Conservation (phyloP, 2,329 filamentous ascomycete genomes). For the Hirsutella minnesotensis region DNA sequence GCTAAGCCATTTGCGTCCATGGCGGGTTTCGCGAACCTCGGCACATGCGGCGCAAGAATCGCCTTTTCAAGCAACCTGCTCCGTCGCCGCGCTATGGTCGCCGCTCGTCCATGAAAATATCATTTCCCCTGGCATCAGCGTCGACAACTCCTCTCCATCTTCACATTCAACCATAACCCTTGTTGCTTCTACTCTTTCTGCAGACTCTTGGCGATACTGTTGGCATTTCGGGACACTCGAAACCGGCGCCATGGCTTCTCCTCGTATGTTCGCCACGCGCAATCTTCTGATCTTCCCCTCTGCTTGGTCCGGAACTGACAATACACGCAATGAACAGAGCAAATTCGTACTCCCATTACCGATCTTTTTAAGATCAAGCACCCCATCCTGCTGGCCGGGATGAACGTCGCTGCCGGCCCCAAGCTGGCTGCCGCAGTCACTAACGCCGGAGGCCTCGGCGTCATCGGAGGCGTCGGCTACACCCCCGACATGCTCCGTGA, state of each 20-base stretch:
- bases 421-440: slow-evolving; percentile 94
- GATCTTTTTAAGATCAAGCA: slow-evolving; percentile 98
- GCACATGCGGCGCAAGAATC: neutral
- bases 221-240: too few species aligned
- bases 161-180: too few species aligned
- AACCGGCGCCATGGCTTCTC: slow-evolving; percentile 55
- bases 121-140: neutral
- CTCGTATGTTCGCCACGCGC: slow-evolving; percentile 47
- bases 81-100: slow-evolving; percentile 1
- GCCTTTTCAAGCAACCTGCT: neutral
- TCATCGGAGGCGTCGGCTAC: slow-evolving; percentile 92
- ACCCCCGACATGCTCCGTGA: slow-evolving; percentile 94
- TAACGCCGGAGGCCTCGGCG: slow-evolving; percentile 91
- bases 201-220: too few species aligned
- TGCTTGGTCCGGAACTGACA: too few species aligned
- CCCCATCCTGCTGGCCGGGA: slow-evolving; percentile 88
- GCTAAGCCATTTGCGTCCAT: slow-evolving; percentile 1
- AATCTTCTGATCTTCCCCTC: neutral
- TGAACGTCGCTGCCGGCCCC: slow-evolving; percentile 97
- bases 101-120: too few species aligned
- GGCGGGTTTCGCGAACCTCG: slow-evolving; percentile 1
- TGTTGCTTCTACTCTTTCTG: too few species aligned
- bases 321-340: slow-evolving; percentile 14
- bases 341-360: slow-evolving; percentile 79
- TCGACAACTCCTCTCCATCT: neutral